A percentile compares a stretch with the other conserved stretches of the same genome.
Conservation (phyloP, 169 alveolate genomes). For the Plasmodium relictum region DNA sequence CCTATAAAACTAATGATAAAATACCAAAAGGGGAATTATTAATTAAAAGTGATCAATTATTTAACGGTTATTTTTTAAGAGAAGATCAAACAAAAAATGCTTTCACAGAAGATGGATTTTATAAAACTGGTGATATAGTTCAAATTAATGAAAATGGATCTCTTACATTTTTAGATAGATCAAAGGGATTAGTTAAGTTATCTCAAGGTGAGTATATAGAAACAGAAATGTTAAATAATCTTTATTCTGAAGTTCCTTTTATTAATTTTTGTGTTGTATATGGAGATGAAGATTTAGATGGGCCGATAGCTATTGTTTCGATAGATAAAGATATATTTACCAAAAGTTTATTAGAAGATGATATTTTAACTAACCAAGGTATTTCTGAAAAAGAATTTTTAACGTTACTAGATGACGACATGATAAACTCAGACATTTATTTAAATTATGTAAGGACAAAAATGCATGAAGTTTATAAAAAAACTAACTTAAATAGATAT, state of each 20-base stretch:
- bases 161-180: conserved; percentile 94
- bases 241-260: conserved; percentile 34
- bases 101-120: conserved; percentile 91
- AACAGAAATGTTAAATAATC: conserved; percentile 43
- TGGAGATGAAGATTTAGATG: conserved; percentile 71
- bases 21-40: conserved; percentile 95
- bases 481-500: conserved; percentile 33
- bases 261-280: conserved; percentile 52
- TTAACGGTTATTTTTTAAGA: conserved; percentile 92
- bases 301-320: conserved; percentile 52
- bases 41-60: conserved; percentile 89
- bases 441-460: conserved; percentile 33
- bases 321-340: conserved; percentile 34
- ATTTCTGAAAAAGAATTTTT: conserved; percentile 6
- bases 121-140: conserved; percentile 95
- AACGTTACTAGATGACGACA: conserved; percentile 10
- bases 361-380: conserved; percentile 1
- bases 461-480: conserved; percentile 35
- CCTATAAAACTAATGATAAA: conserved; percentile 80
- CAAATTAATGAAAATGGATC: conserved; percentile 90
- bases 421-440: conserved; percentile 4
- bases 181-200: conserved; percentile 94
- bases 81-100: conserved; percentile 91
- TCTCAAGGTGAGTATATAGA: conserved; percentile 96
- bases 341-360: conserved; percentile 17